Evolutionary conservation across 371 early-diverging fungal genomes (phyloP).

Genomic region (Chytridium lagenaria): DNA sequence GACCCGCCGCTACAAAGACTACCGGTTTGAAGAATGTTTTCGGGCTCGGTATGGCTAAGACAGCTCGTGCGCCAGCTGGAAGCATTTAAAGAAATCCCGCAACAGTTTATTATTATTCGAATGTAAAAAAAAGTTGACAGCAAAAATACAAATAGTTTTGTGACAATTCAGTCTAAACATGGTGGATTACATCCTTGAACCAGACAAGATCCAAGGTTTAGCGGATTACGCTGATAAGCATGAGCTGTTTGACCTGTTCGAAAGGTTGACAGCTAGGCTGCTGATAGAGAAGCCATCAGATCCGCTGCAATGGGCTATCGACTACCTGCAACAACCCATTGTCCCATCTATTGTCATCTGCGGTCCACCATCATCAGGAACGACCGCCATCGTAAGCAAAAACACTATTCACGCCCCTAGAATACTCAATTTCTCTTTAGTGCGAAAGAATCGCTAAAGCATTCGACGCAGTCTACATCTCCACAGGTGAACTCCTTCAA

Average conservation of each 20-base stretch:
- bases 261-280: constrained; percentile 40
- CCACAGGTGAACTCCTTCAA: constrained; percentile 40
- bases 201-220: constrained; percentile 40
- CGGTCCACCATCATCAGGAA: constrained; percentile 49
- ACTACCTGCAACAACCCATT: constrained; percentile 41
- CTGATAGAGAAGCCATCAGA: constrained; percentile 51
- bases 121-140: neutral
- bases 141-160: neutral
- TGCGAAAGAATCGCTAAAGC: constrained; percentile 37
- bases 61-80: neutral
- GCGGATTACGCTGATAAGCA: constrained; percentile 56
- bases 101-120: neutral
- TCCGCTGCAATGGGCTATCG: constrained; percentile 53
- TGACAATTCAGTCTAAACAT: neutral
- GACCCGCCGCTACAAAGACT: neutral
- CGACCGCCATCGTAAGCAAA: constrained; percentile 39
- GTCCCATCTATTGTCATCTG: constrained; percentile 39
- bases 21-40: neutral
- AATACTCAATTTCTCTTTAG: constrained; percentile 6
- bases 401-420: neutral
- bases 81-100: neutral
- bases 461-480: constrained; percentile 49
- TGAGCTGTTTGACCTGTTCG: constrained; percentile 53
- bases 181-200: constrained; percentile 44
- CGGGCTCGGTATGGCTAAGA: neutral